Percentiles rank a stretch among this genome's conserved stretches.
Conservation (phyloP, 371 early-diverging fungal genomes). For the Umbelopsis sp. region DNA sequence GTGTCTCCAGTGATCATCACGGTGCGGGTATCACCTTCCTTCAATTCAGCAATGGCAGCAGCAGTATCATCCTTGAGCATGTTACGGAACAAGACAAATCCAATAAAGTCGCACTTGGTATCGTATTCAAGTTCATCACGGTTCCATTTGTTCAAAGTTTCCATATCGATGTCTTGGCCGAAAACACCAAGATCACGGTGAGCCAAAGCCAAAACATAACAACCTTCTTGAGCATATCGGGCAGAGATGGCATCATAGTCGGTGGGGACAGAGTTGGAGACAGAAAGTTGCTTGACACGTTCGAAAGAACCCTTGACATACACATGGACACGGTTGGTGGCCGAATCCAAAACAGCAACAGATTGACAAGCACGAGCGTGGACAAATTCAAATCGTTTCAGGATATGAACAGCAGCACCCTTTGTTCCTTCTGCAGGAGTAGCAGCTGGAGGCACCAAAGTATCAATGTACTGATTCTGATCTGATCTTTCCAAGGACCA, state of each 20-base stretch:
- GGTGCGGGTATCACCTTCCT: slow-evolving; percentile 71
- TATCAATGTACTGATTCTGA: slow-evolving; percentile 30
- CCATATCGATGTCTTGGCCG: slow-evolving; percentile 41
- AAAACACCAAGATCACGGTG: slow-evolving; percentile 56
- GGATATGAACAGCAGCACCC: slow-evolving; percentile 41
- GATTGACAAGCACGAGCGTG: slow-evolving; percentile 87
- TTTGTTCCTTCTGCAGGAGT: slow-evolving; percentile 23
- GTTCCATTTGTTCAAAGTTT: slow-evolving; percentile 46
- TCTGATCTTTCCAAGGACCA: slow-evolving; percentile 30
- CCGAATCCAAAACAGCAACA: slow-evolving; percentile 66
- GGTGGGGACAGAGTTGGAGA: slow-evolving; percentile 56
- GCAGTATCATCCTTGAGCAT: slow-evolving; percentile 84
- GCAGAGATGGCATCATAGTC: slow-evolving; percentile 64
- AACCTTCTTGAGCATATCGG: slow-evolving; percentile 75
- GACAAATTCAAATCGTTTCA: slow-evolving; percentile 89
- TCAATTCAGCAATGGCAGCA: slow-evolving; percentile 75
- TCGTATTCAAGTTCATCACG: slow-evolving; percentile 69
- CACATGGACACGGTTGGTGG: slow-evolving; percentile 58
- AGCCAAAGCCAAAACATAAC: slow-evolving; percentile 81
- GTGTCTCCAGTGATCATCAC: slow-evolving; percentile 96
- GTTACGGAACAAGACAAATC: slow-evolving; percentile 89
- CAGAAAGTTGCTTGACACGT: slow-evolving; percentile 60
- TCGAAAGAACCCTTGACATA: slow-evolving; percentile 87
- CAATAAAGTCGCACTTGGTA: slow-evolving; percentile 61
- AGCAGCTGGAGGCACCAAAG: slow-evolving; percentile 25